Evolutionary conservation across 2,329 filamentous ascomycete genomes (phyloP).

Genomic region (Alternaria tenuissima): DNA sequence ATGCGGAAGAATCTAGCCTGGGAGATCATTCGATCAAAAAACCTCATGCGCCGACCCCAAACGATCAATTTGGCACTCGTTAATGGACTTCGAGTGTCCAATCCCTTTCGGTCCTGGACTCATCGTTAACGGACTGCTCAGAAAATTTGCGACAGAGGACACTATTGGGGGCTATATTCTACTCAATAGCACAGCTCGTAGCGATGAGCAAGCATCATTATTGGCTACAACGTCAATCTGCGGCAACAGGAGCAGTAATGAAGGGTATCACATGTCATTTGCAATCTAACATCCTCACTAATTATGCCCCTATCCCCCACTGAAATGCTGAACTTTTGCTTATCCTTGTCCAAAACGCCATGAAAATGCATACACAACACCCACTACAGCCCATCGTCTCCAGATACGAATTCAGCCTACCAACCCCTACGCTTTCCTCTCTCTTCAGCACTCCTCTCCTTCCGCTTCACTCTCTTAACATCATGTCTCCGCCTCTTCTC

Average conservation of each 20-base stretch:
- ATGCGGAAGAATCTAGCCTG: too few relatives aligned
- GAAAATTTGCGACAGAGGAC: too few relatives aligned
- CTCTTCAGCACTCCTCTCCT: constrained; percentile 77
- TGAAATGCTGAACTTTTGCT: background rate
- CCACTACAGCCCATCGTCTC: background rate
- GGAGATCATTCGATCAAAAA: too few relatives aligned
- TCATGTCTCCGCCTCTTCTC: constrained; percentile 80
- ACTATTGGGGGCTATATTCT: too few relatives aligned
- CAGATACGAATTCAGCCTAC: constrained; percentile 45
- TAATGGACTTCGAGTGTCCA: too few relatives aligned
- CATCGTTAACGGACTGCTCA: too few relatives aligned
- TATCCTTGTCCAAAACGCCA: background rate
- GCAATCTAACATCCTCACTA: background rate
- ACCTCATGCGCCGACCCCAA: too few relatives aligned
- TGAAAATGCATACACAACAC: background rate
- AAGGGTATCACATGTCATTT: constrained; percentile 2
- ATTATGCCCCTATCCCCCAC: background rate
- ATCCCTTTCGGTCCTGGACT: too few relatives aligned
- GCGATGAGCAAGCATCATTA: too few relatives aligned
- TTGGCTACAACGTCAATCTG: background rate
- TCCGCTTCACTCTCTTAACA: constrained; percentile 62
- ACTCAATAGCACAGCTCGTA: too few relatives aligned
- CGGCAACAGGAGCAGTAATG: background rate
- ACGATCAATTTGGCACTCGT: too few relatives aligned
- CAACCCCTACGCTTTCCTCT: constrained; percentile 76